phyloP scores from a whole-genome alignment of 495 filamentous ascomycete species.

The Platismatia glauca region DNA sequence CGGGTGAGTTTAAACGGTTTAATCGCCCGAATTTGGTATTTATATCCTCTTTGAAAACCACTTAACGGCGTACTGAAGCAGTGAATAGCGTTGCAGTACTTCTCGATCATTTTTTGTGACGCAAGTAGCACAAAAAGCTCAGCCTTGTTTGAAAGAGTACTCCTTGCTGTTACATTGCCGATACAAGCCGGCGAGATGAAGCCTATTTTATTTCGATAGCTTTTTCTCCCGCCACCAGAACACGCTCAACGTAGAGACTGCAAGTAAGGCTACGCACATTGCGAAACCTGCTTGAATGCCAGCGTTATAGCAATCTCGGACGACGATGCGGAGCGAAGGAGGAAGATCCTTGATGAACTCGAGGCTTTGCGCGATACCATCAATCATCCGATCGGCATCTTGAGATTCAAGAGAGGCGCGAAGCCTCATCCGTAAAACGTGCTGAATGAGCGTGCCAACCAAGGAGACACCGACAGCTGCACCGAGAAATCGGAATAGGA shows the following conservation, averaged over 20 bases:
- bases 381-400: constrained; percentile 12
- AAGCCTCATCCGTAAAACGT: constrained; percentile 11
- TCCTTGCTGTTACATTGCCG: background rate
- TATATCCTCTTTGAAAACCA: no score
- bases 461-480: constrained; percentile 17
- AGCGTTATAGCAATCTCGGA: constrained; percentile 8
- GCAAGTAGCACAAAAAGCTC: no score
- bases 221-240: constrained; percentile 14
- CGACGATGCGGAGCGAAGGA: constrained; percentile 1
- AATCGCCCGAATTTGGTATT: no score
- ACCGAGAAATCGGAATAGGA: constrained; percentile 19
- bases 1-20: no score
- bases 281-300: constrained; percentile 16
- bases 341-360: constrained; percentile 14
- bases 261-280: constrained; percentile 6
- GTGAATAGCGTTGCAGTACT: no score
- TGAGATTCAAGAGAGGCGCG: constrained; percentile 11
- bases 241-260: background rate
- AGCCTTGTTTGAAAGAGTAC: no score
- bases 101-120: no score
- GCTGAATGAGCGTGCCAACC: constrained; percentile 11
- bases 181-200: background rate
- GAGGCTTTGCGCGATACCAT: constrained; percentile 5
- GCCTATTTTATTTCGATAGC: background rate
- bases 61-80: no score